Evolutionary conservation across 2,329 filamentous ascomycete genomes (phyloP).

Genomic region (Diatrype stigma): DNA sequence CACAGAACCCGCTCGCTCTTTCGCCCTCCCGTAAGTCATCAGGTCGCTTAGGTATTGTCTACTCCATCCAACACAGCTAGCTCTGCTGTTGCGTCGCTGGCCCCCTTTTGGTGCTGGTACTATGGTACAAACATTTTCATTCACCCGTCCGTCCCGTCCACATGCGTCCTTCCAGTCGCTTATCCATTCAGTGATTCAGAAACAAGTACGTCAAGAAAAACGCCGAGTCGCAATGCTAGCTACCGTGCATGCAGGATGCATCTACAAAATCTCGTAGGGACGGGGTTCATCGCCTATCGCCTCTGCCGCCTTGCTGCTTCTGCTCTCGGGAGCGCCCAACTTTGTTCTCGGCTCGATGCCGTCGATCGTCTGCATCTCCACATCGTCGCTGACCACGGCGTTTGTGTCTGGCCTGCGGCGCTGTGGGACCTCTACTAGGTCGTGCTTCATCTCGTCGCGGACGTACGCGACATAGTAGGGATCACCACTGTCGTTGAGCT

Average conservation of each 20-base stretch:
- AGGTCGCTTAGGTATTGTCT: too few species aligned
- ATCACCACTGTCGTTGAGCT: slow-evolving; percentile 65
- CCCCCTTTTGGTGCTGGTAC: too few species aligned
- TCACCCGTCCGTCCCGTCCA: neutral
- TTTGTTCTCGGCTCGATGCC: slow-evolving; percentile 12
- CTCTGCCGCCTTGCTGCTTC: neutral
- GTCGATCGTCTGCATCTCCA: slow-evolving; percentile 25
- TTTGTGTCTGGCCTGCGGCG: slow-evolving; percentile 17
- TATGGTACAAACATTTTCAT: too few species aligned
- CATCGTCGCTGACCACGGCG: slow-evolving; percentile 7
- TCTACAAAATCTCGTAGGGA: neutral
- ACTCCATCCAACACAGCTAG: too few species aligned
- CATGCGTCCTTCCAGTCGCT: neutral
- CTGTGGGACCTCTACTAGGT: slow-evolving; percentile 44
- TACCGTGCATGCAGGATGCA: neutral
- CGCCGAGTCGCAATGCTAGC: neutral
- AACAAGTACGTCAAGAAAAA: too few species aligned
- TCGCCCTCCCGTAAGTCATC: too few species aligned
- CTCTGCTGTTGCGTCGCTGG: too few species aligned
- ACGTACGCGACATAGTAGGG: slow-evolving; percentile 84
- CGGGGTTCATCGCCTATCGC: neutral
- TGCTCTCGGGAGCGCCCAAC: neutral
- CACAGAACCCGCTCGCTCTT: too few species aligned
- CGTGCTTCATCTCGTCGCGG: slow-evolving; percentile 58
- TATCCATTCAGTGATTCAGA: neutral